Conservation (phyloP, 805 yeast species). For the Kazachstania taianensis region DNA sequence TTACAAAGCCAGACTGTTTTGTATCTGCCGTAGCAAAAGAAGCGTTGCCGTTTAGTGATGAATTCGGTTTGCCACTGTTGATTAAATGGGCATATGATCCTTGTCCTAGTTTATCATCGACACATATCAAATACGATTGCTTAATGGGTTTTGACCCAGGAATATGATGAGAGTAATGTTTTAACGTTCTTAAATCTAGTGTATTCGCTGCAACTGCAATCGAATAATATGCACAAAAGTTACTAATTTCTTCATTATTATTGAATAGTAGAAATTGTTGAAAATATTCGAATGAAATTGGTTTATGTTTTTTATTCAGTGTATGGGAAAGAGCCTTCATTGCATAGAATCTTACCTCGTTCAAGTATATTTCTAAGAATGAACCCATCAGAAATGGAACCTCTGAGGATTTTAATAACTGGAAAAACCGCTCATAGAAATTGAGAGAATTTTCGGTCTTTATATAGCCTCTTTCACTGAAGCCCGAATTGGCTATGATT, state of each 20-base stretch:
- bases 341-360: slow-evolving; percentile 68
- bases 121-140: slow-evolving; percentile 36
- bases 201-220: slow-evolving; percentile 36
- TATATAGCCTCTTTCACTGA: slow-evolving; percentile 43
- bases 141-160: slow-evolving; percentile 34
- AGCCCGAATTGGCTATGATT: slow-evolving; percentile 51
- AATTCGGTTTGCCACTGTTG: slow-evolving; percentile 30
- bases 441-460: slow-evolving; percentile 50
- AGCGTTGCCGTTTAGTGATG: not conserved
- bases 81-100: slow-evolving; percentile 30
- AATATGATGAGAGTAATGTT: slow-evolving; percentile 28
- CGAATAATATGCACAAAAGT: slow-evolving; percentile 56
- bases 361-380: slow-evolving; percentile 67
- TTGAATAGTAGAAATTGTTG: slow-evolving; percentile 56
- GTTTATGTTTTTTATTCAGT: slow-evolving; percentile 61
- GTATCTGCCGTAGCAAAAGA: not conserved
- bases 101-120: slow-evolving; percentile 33
- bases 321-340: slow-evolving; percentile 55
- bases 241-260: slow-evolving; percentile 38
- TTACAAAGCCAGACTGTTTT: no score
- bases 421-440: slow-evolving; percentile 55
- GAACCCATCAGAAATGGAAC: slow-evolving; percentile 66
- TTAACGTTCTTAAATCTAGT: slow-evolving; percentile 37
- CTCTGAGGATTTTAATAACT: slow-evolving; percentile 36
- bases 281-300: slow-evolving; percentile 43